phyloP scores from a whole-genome alignment of 495 filamentous ascomycete genomes.

The Lineolata rhizophorae region DNA sequence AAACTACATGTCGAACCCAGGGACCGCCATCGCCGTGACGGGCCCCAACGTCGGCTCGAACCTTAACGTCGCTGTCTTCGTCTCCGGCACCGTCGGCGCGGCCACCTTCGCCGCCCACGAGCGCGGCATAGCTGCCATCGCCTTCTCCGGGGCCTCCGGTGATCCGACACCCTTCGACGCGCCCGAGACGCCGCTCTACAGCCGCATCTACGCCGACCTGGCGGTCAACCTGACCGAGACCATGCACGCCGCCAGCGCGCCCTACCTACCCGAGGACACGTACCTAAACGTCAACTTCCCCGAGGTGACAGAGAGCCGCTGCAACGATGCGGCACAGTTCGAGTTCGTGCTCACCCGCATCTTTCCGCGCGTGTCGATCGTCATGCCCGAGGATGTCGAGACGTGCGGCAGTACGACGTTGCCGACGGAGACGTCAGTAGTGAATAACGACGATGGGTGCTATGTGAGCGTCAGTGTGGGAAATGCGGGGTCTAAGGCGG shows the following conservation, averaged over 20 bases:
- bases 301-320: constrained; percentile 22
- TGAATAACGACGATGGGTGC: constrained; percentile 27
- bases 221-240: constrained; percentile 31
- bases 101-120: constrained; percentile 32
- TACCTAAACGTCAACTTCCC: constrained; percentile 52
- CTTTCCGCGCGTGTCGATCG: constrained; percentile 23
- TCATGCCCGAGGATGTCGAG: constrained; percentile 30
- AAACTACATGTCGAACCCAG: constrained; percentile 24
- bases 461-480: constrained; percentile 43
- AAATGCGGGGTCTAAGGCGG: constrained; percentile 30
- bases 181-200: constrained; percentile 26
- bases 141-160: constrained; percentile 33
- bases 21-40: constrained; percentile 34
- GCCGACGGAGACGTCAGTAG: constrained; percentile 32
- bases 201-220: constrained; percentile 35
- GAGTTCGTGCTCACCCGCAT: constrained; percentile 39
- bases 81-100: constrained; percentile 43
- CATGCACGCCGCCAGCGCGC: constrained; percentile 29
- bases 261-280: constrained; percentile 32
- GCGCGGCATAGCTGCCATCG: constrained; percentile 34
- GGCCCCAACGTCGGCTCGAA: constrained; percentile 45
- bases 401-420: constrained; percentile 32
- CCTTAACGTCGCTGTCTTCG: constrained; percentile 25
- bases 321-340: constrained; percentile 26
- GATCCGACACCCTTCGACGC: constrained; percentile 29